These are phyloP conservation scores for Lentinula detonsa DNA, from an alignment of 768 basidiomycete species.

Conservation along the genomic window DNA sequence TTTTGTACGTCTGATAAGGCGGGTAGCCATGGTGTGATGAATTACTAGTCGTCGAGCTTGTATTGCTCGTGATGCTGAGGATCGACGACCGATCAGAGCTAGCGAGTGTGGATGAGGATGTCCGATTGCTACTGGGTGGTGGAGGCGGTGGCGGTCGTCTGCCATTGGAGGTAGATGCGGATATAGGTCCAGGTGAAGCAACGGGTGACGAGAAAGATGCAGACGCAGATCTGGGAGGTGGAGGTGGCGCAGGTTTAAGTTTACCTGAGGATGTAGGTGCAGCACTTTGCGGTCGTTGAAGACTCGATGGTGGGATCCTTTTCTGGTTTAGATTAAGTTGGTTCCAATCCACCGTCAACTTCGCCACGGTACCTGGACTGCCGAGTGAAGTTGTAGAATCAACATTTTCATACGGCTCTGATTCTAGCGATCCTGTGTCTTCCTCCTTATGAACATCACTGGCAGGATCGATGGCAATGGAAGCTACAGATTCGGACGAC, in stretches of 20 bases:
- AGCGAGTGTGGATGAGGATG: conserved; percentile 29
- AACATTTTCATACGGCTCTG: conserved; percentile 68
- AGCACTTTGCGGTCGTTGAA: conserved; percentile 35
- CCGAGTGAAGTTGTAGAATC: conserved; percentile 41
- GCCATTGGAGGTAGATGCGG: conserved; percentile 1
- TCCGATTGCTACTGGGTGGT: conserved; percentile 18
- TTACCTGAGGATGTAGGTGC: neutral
- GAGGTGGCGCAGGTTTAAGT: conserved; percentile 9
- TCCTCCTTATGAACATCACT: conserved; percentile 22
- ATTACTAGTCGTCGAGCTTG: conserved; percentile 12
- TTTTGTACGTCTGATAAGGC: conserved; percentile 8
- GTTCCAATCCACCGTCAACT: conserved; percentile 46
- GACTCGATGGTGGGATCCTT: conserved; percentile 34
- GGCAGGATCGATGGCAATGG: conserved; percentile 39
- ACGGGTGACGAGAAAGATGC: conserved; percentile 16
- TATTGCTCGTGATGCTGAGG: conserved; percentile 38
- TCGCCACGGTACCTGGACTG: conserved; percentile 45
- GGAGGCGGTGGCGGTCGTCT: conserved; percentile 12
- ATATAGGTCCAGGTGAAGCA: conserved; percentile 4
- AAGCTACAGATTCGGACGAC: conserved; percentile 53
- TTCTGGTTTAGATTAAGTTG: conserved; percentile 37
- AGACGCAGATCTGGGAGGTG: conserved; percentile 9
- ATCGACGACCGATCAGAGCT: conserved; percentile 60
- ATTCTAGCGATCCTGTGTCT: conserved; percentile 50
- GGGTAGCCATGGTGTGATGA: conserved; percentile 13